Base-by-base conservation (phyloP, 83 land plant species). In the Diphasiastrum complanatum region DNA sequence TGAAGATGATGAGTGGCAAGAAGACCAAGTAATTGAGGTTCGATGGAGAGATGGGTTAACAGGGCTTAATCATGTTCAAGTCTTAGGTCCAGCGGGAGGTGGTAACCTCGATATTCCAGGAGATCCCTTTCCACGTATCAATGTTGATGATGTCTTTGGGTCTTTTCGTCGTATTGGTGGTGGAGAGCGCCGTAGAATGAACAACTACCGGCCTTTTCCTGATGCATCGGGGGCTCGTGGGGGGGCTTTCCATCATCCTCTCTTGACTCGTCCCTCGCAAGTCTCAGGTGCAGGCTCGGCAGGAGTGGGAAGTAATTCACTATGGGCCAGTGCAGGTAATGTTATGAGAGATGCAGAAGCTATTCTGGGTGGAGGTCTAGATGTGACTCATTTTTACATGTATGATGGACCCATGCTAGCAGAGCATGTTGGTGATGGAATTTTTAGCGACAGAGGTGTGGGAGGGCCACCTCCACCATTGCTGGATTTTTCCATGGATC, bases 111-210 rank as follows among this genome's bases (percentile, higher is more conserved):
- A 74, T 54, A 75, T 85, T 33, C 47, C 79, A 24, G 81, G 75
- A 70, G 99, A 90, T 30, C 74, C 93, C 12, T 81, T 95, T 30
- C 87, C 80, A 68, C 83, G 85, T 46, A 93, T 93, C 92, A 95
- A 89, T 27, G 81, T 95, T 74, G 99, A 95, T 71, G 97, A 92
- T 47, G 77, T 95, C 36, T 86, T 95, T 81, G 97, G 93, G 28
- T 77, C 92, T 47, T 82, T 85, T 49, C 81, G 99, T 31, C 84
- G 89, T 2, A 76, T 73, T 49, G 89, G 83, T 6, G 83, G 78
- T 29, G 71, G 73, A 55, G 92, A 86, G 23, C 85, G 89, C 0
- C 80, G 91, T 2, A 81, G 91, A 2, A 75, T 89, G 28, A 75
- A 91, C 30, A 83, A 82, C 23, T 92, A 88, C 53, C 81, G 79